phyloP scores from a whole-genome alignment of 768 basidiomycete genomes.

The Hemileccinum rubropunctum region DNA sequence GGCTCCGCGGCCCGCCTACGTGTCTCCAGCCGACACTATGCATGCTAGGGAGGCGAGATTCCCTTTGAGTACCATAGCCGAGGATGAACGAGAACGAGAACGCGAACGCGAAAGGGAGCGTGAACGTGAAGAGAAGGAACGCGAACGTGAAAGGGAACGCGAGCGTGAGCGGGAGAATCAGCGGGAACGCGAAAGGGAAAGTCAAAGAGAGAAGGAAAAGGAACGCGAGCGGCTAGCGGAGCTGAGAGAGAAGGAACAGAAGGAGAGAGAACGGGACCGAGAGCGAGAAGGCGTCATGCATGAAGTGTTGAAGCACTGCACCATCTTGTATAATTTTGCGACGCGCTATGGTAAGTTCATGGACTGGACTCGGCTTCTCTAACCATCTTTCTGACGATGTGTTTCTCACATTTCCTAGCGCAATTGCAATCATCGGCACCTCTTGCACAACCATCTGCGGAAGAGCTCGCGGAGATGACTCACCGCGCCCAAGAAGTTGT shows the following conservation, averaged over 20 bases:
- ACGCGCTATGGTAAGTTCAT: slow-evolving; percentile 55
- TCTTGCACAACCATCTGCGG: slow-evolving; percentile 48
- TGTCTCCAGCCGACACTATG: slow-evolving; percentile 29
- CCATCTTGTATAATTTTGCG: slow-evolving; percentile 60
- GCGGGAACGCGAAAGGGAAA: slow-evolving; percentile 22
- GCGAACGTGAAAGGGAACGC: slow-evolving; percentile 21
- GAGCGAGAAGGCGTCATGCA: slow-evolving; percentile 24
- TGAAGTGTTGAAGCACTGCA: slow-evolving; percentile 48
- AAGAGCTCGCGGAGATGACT: slow-evolving; percentile 69
- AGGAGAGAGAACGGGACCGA: slow-evolving; percentile 22
- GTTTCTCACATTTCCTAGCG: slow-evolving; percentile 20
- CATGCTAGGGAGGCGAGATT: slow-evolving; percentile 26
- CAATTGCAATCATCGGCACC: slow-evolving; percentile 43
- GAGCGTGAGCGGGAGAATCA: slow-evolving; percentile 18
- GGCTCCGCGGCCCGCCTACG: slow-evolving; percentile 20
- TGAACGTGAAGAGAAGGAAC: neutral
- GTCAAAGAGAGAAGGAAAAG: slow-evolving; percentile 20
- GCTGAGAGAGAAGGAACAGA: slow-evolving; percentile 21
- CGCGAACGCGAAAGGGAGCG: slow-evolving; percentile 17
- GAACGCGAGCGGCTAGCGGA: slow-evolving; percentile 23
- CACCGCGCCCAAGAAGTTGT: slow-evolving; percentile 64
- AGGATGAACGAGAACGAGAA: slow-evolving; percentile 23
- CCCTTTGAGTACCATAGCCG: slow-evolving; percentile 4
- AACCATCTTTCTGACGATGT: neutral
- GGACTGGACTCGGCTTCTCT: too few relatives aligned